A percentile compares a stretch with the other conserved stretches of the same genome.
phyloP scores from a whole-genome alignment of 129 eudicot genomes.

The Flaveria linearis region DNA sequence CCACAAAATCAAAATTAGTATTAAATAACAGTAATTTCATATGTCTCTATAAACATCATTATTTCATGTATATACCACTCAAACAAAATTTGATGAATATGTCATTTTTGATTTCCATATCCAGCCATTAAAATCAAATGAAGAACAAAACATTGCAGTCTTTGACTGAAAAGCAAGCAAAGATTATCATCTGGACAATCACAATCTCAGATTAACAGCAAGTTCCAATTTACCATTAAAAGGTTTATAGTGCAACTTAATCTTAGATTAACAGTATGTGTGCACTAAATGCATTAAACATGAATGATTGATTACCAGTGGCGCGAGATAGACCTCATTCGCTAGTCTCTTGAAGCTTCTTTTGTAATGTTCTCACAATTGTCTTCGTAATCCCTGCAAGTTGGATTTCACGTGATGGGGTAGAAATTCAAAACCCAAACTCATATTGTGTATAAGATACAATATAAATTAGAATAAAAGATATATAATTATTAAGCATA shows the following conservation, averaged over 20 bases:
- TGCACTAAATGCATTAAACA: not conserved
- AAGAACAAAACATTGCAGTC: too few species aligned
- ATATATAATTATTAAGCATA: too few species aligned
- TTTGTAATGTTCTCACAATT: too few species aligned
- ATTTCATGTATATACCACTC: too few species aligned
- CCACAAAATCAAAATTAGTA: not conserved
- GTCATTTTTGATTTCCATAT: not conserved
- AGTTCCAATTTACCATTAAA: not conserved
- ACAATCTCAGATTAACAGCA: not conserved
- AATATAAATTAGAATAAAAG: too few species aligned
- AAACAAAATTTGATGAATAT: not conserved
- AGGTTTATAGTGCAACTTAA: too few species aligned
- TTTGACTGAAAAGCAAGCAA: too few species aligned
- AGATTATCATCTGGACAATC: not conserved
- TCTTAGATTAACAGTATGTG: not conserved
- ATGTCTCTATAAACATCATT: too few species aligned
- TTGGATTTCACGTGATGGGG: not conserved
- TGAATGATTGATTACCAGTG: not conserved
- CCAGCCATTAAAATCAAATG: not conserved
- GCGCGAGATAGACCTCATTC: not conserved
- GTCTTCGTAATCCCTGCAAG: not conserved
- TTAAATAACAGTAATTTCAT: too few species aligned
- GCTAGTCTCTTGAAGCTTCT: too few species aligned
- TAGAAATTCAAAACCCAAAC: not conserved
- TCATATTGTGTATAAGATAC: not conserved